Evolutionary conservation across 2,329 filamentous ascomycete genomes (phyloP).

Genomic region (Coleophoma eucalyptorum): DNA sequence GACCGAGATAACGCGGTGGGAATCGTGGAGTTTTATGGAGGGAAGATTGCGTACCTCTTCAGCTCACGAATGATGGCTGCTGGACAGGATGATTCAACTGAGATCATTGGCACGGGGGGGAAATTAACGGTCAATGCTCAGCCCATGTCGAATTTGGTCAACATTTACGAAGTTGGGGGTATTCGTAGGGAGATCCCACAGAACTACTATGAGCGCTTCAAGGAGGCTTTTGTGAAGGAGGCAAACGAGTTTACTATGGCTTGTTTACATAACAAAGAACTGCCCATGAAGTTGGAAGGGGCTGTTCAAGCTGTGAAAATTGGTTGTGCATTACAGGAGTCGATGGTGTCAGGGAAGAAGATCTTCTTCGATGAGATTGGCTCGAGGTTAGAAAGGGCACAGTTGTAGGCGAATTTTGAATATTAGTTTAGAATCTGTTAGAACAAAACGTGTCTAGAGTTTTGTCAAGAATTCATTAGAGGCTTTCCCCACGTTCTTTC

Average conservation of each 20-base stretch:
- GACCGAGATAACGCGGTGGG: conserved; percentile 62
- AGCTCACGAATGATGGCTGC: conserved; percentile 63
- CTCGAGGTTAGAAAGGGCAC: conserved; percentile 18
- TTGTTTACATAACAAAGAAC: conserved; percentile 49
- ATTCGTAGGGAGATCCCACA: conserved; percentile 56
- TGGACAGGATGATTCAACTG: conserved; percentile 63
- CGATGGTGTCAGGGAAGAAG: conserved; percentile 49
- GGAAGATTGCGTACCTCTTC: conserved; percentile 62
- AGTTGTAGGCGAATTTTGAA: too few relatives aligned
- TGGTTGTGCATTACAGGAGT: conserved; percentile 55
- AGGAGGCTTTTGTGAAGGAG: conserved; percentile 60
- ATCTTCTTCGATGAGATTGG: conserved; percentile 56
- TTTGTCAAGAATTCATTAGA: too few relatives aligned
- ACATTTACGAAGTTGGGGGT: conserved; percentile 47
- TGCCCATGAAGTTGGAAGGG: conserved; percentile 52
- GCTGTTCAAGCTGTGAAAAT: conserved; percentile 58
- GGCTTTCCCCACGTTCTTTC: too few relatives aligned
- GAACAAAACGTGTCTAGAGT: too few relatives aligned
- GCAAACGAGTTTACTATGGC: conserved; percentile 58
- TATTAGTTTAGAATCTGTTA: too few relatives aligned
- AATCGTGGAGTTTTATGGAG: conserved; percentile 61
- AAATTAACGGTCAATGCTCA: conserved; percentile 59
- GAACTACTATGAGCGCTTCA: conserved; percentile 60
- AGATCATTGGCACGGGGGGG: conserved; percentile 63
- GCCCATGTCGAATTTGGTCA: conserved; percentile 50